These are phyloP conservation scores for Fusarium sp. DNA, from an alignment of 2,329 filamentous ascomycete genomes.

Conservation along the genomic window DNA sequence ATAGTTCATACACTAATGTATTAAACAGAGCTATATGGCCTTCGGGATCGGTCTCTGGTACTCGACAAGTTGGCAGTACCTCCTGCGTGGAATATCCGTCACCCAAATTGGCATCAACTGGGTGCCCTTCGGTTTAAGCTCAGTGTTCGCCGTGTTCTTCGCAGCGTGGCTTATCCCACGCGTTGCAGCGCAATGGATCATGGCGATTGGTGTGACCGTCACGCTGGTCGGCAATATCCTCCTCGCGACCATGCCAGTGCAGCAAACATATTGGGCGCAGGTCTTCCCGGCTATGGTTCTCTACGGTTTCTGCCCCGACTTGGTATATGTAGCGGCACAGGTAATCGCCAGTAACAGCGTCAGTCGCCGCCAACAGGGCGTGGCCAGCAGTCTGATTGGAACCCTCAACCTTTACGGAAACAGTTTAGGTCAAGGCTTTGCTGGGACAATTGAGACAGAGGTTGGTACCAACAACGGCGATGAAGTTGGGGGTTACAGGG, in stretches of 20 bases:
- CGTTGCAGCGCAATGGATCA: constrained; percentile 57
- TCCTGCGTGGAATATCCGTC: constrained; percentile 53
- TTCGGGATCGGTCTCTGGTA: constrained; percentile 61
- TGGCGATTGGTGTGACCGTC: constrained; percentile 52
- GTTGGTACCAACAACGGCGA: not conserved
- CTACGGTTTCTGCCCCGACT: constrained; percentile 54
- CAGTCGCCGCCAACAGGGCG: constrained; percentile 56
- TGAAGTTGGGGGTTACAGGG: not conserved
- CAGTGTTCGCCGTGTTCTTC: constrained; percentile 4
- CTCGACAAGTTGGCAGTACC: constrained; percentile 54
- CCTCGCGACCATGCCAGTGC: constrained; percentile 54
- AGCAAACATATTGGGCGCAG: constrained; percentile 53
- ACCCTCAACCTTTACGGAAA: constrained; percentile 47
- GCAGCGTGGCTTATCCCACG: constrained; percentile 57
- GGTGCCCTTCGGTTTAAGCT: constrained; percentile 1
- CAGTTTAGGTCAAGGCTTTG: constrained; percentile 46
- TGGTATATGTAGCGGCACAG: constrained; percentile 60
- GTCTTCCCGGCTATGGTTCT: constrained; percentile 51
- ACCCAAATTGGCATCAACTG: not conserved
- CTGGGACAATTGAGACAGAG: constrained; percentile 48
- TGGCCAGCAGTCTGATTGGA: constrained; percentile 60
- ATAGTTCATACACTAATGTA: not conserved
- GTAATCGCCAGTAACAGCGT: constrained; percentile 64
- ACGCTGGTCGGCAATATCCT: constrained; percentile 11
- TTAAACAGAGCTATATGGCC: constrained; percentile 52